Percentiles rank a stretch among this genome's conserved stretches.
Evolutionary conservation across 345 rosid species (phyloP).

Genomic region (Gossypium anomalum): DNA sequence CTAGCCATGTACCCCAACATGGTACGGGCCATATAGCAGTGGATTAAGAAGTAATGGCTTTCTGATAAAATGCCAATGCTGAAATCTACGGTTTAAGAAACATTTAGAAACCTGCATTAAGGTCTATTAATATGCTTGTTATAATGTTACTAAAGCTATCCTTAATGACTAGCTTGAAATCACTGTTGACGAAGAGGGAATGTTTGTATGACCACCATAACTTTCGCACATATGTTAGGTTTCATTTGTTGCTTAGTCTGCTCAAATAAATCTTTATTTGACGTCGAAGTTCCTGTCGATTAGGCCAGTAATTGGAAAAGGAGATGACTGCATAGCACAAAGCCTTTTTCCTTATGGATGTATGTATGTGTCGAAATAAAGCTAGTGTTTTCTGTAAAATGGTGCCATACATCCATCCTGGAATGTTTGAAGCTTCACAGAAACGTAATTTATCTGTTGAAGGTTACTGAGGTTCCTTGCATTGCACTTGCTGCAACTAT

Average conservation of each 20-base stretch:
- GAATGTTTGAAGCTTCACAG: background rate
- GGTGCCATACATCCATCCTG: background rate
- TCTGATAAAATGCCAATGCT: background rate
- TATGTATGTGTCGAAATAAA: too few species aligned
- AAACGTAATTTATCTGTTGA: background rate
- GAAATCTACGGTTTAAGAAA: background rate
- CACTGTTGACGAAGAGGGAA: background rate
- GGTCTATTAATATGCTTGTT: background rate
- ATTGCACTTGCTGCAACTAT: background rate
- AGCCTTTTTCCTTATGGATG: background rate
- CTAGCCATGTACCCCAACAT: background rate
- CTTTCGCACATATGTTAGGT: background rate
- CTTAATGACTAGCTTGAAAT: background rate
- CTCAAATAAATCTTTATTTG: background rate
- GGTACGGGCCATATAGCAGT: background rate
- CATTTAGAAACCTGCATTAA: too few species aligned
- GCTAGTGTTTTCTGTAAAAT: background rate
- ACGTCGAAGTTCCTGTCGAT: background rate
- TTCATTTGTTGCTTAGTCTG: background rate
- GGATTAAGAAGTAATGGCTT: background rate
- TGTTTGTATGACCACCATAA: background rate
- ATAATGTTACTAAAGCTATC: background rate
- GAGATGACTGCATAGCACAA: background rate
- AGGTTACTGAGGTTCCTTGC: background rate
- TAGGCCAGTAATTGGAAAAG: background rate